Percentiles rank a stretch among this genome's conserved stretches.
phyloP scores from a whole-genome alignment of 1,284 basidiomycete genomes.

The Cerrena zonata region DNA sequence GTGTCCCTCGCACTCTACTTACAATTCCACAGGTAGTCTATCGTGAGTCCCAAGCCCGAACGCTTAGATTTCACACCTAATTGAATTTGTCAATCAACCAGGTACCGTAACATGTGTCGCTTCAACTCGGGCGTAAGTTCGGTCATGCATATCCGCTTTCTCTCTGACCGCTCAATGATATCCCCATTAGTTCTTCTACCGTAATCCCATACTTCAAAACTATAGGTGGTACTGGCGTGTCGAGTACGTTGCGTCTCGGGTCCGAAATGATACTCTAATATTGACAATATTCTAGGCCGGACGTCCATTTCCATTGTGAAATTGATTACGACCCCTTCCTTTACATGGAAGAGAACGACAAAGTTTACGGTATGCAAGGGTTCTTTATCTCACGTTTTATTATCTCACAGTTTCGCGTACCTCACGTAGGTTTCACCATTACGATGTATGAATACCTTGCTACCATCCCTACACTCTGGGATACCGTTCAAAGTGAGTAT shows the following conservation, averaged over 20 bases:
- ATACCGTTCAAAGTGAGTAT: conserved; percentile 44
- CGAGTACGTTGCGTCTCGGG: conserved; percentile 36
- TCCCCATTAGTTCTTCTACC: conserved; percentile 49
- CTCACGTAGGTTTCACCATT: conserved; percentile 69
- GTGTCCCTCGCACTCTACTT: conserved; percentile 10
- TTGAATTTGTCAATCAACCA: conserved; percentile 4
- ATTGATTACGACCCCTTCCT: conserved; percentile 70
- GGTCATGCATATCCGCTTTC: not conserved
- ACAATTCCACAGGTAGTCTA: conserved; percentile 13
- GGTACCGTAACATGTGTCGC: conserved; percentile 51
- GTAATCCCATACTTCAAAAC: conserved; percentile 45
- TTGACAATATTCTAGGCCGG: conserved; percentile 38
- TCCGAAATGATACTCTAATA: conserved; percentile 40
- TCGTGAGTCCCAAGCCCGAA: conserved; percentile 13
- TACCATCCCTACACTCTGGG: conserved; percentile 75
- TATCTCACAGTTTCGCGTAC: too few relatives aligned
- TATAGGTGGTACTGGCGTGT: conserved; percentile 32
- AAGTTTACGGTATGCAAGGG: conserved; percentile 52
- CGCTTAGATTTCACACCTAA: not conserved
- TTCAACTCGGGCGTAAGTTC: conserved; percentile 55
- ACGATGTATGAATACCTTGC: conserved; percentile 70
- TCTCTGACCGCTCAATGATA: not conserved
- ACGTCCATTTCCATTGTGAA: conserved; percentile 72
- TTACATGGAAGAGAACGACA: conserved; percentile 70
- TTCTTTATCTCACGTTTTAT: too few relatives aligned